Conservation (phyloP, 345 rosid species). For the Citrus sp. region DNA sequence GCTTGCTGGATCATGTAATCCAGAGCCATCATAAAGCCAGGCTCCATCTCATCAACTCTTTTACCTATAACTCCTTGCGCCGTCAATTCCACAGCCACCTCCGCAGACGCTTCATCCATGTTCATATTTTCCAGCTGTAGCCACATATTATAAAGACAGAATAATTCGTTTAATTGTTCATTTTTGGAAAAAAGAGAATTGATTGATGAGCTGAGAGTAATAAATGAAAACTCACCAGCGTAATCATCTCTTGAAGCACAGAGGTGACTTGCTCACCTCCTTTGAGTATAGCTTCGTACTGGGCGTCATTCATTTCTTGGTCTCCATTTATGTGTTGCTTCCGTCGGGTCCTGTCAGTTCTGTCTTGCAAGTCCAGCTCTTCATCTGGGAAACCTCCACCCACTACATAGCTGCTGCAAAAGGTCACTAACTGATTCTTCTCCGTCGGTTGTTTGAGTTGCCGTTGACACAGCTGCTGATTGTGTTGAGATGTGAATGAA, state of each 20-base stretch:
- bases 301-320: conserved; percentile 45
- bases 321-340: conserved; percentile 18
- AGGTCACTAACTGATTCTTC: conserved; percentile 22
- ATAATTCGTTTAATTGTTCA: too few species aligned
- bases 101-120: conserved; percentile 88
- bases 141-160: conserved; percentile 22
- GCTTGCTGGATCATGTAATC: conserved; percentile 94
- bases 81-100: conserved; percentile 81
- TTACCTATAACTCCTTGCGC: conserved; percentile 96
- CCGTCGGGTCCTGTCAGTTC: conserved; percentile 20
- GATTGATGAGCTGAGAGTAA: background rate
- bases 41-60: conserved; percentile 92
- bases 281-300: conserved; percentile 72
- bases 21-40: conserved; percentile 93
- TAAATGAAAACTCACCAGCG: conserved; percentile 42
- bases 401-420: conserved; percentile 52
- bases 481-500: conserved; percentile 9
- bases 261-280: conserved; percentile 96
- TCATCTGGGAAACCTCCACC: conserved; percentile 67
- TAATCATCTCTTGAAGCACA: conserved; percentile 84
- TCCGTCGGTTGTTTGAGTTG: conserved; percentile 25
- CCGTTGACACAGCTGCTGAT: background rate
- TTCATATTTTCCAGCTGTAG: conserved; percentile 82
- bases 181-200: too few species aligned
- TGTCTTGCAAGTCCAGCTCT: conserved; percentile 33